phyloP scores from a whole-genome alignment of 2,329 filamentous ascomycete species.

The Hypoxylon sp. region DNA sequence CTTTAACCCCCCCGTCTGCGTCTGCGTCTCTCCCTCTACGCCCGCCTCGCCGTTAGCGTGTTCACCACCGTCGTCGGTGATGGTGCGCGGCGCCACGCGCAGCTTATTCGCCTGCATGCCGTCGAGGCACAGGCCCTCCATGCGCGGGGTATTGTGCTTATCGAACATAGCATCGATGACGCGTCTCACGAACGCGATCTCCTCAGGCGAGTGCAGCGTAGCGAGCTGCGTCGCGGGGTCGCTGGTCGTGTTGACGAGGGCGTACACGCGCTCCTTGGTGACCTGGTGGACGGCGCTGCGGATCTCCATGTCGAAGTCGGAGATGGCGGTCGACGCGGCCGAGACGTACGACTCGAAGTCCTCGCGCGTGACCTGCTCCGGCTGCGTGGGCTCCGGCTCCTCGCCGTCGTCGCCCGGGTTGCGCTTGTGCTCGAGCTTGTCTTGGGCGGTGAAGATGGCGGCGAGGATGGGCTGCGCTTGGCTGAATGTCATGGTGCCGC shows the following conservation, averaged over 20 bases:
- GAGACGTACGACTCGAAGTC: slow-evolving; percentile 79
- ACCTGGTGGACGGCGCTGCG: slow-evolving; percentile 79
- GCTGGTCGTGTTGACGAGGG: slow-evolving; percentile 88
- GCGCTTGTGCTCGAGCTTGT: slow-evolving; percentile 22
- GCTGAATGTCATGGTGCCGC: slow-evolving; percentile 81
- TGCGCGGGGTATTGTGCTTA: slow-evolving; percentile 82
- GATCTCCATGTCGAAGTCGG: slow-evolving; percentile 89
- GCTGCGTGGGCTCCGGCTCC: slow-evolving; percentile 50
- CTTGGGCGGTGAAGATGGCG: slow-evolving; percentile 75
- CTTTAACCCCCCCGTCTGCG: slow-evolving; percentile 58
- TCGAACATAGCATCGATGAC: slow-evolving; percentile 94
- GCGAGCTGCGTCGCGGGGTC: slow-evolving; percentile 90
- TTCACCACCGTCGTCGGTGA: slow-evolving; percentile 40
- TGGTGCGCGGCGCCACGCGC: slow-evolving; percentile 63
- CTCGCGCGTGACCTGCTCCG: slow-evolving; percentile 76
- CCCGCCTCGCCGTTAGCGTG: slow-evolving; percentile 53
- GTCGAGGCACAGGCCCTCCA: slow-evolving; percentile 87
- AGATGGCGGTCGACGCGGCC: slow-evolving; percentile 79
- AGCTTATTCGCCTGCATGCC: slow-evolving; percentile 84
- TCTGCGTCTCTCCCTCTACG: slow-evolving; percentile 55
- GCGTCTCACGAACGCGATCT: slow-evolving; percentile 90
- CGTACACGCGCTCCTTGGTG: slow-evolving; percentile 78
- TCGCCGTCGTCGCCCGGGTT: slow-evolving; percentile 13
- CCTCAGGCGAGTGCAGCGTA: slow-evolving; percentile 83
- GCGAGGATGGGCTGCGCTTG: slow-evolving; percentile 83